Conservation (phyloP, 352 stramenopile species). For the Globisporangium radiosum region DNA sequence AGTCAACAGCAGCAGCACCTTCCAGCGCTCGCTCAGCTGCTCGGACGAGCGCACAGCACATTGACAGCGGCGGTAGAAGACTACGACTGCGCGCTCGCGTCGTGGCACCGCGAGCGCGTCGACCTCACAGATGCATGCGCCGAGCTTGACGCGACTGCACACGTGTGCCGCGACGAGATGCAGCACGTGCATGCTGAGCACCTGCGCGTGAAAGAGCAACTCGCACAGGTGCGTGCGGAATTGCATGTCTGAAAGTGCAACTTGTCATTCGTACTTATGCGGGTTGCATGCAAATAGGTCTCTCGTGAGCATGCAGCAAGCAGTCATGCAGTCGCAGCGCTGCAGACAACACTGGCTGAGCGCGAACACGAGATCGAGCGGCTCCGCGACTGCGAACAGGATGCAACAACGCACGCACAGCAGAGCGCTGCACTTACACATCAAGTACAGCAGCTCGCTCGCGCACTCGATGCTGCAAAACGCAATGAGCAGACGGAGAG, state of each 20-base stretch:
- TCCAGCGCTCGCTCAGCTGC: slow-evolving; percentile 1
- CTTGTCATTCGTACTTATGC: background rate
- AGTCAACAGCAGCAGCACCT: background rate
- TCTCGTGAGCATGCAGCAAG: background rate
- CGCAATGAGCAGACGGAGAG: background rate
- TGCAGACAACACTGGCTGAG: slow-evolving; percentile 1
- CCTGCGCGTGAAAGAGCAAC: background rate
- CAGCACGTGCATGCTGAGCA: slow-evolving; percentile 23
- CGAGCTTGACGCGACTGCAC: slow-evolving; percentile 24
- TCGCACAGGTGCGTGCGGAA: background rate
- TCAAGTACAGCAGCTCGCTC: background rate
- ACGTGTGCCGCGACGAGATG: slow-evolving; percentile 31
- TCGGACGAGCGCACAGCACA: slow-evolving; percentile 1
- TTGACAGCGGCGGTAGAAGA: slow-evolving; percentile 1
- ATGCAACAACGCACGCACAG: background rate
- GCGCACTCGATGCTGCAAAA: slow-evolving; percentile 1
- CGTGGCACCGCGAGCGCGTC: slow-evolving; percentile 30
- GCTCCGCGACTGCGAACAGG: slow-evolving; percentile 5
- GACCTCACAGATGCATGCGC: slow-evolving; percentile 24
- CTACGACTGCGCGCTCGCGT: slow-evolving; percentile 15
- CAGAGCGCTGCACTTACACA: background rate
- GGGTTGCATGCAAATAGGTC: background rate
- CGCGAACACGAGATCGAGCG: background rate
- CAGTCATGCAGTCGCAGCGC: slow-evolving; percentile 3
- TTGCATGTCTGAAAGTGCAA: background rate